Base-by-base conservation (phyloP, 2,329 filamentous ascomycete genomes). In the Fusarium albidum region DNA sequence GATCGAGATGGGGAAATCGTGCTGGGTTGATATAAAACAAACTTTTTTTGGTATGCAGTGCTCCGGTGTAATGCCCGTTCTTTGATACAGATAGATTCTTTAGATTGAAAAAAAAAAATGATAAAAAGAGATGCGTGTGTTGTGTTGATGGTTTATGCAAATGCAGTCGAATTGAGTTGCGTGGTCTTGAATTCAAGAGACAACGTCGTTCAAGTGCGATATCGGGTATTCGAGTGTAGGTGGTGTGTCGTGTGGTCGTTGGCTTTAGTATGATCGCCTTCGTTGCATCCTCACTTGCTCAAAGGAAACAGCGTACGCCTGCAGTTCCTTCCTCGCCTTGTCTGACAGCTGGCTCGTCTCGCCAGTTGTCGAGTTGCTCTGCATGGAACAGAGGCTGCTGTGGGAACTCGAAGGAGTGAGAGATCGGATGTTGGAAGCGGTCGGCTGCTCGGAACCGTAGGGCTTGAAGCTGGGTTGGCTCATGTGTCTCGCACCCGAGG, bases 281-380 rank as follows among this genome's bases (percentile, higher is more conserved):
- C 83, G 81, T 66, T 84, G 81, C 48, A 79, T 70, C 57, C 90
- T 83, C 52, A 89, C 87, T 63, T 92, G 90, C 74, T 97, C 93
- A 71, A 97, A 96, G 3, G 90, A 92, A 69, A 89, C 90, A 63
- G 91, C 90, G 74, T 97, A 97, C 63, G 89, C 88, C 69, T 88
- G 86, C 29, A 97, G 83, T 72, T 96, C 92, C 73, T 85, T 87
- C 67, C 86, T 86, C 25, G 90, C 88, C 73, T 90, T 89, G 61
- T 90, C 87, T 4, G 92, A 92, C 60, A 96, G 79, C 40, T 83
- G 79, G 35, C 72, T 73, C 17, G 75, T 72, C 51, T 85, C 84
- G 64, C 80, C 79, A 43, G 73, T 73, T 51, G 83, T 84, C 21
- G 81, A 74, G 45, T 78, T 80, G 73, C 87, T 91, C 63, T 85